Percentiles rank a stretch among this genome's conserved stretches.
Evolutionary conservation across 2,329 filamentous ascomycete species (phyloP).

Genomic region (Aspergillus puulaauensis): DNA sequence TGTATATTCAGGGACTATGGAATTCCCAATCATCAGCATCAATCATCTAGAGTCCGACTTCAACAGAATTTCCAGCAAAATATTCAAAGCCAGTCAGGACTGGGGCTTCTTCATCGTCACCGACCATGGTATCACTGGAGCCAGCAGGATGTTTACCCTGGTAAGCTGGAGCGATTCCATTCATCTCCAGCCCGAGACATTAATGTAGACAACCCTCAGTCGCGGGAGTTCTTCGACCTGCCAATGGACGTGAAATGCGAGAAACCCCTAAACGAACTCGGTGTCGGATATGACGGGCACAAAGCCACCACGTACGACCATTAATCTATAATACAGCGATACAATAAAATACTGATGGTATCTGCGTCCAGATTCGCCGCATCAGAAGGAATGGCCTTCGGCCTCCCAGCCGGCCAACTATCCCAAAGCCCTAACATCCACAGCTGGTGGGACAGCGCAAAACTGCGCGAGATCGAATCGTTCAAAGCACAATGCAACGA

Average conservation of each 20-base stretch:
- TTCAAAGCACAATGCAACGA: background rate
- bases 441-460: background rate
- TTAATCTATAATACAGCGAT: background rate
- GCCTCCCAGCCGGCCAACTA: background rate
- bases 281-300: background rate
- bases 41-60: background rate
- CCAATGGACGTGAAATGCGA: background rate
- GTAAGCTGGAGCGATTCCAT: background rate
- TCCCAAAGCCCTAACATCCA: background rate
- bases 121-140: background rate
- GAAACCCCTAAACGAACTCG: background rate
- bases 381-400: background rate
- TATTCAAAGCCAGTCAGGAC: conserved; percentile 1
- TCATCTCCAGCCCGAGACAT: too few species aligned
- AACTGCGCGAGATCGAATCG: background rate
- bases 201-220: background rate
- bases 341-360: too few species aligned
- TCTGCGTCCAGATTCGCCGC: background rate
- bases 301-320: background rate
- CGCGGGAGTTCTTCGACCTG: background rate
- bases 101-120: conserved; percentile 5
- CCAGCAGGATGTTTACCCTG: background rate
- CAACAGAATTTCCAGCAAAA: background rate
- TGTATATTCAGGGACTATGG: background rate
- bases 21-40: background rate